Evolutionary conservation across 257 asterid species (phyloP).

Genomic region (Solanum gandarillasii): DNA sequence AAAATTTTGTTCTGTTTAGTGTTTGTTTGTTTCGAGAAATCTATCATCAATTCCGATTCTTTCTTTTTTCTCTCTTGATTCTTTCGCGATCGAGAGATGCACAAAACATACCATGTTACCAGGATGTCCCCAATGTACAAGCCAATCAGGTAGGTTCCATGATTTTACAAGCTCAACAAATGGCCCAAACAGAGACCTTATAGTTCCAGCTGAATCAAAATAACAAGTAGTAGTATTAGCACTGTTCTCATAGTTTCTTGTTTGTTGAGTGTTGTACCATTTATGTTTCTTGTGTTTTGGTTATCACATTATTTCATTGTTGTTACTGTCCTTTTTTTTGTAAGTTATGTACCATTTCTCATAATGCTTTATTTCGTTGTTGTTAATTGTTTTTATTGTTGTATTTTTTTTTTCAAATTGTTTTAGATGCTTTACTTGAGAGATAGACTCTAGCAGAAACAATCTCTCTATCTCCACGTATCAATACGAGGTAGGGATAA

Average conservation of each 20-base stretch:
- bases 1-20: neutral
- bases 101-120: slow-evolving; percentile 64
- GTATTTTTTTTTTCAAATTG: neutral
- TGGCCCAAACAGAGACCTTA: slow-evolving; percentile 56
- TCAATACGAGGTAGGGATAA: neutral
- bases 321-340: neutral
- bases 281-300: neutral
- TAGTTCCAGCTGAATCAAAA: slow-evolving; percentile 43
- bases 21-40: neutral
- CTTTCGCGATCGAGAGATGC: neutral
- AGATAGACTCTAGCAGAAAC: neutral
- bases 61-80: neutral
- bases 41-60: neutral
- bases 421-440: neutral
- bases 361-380: neutral
- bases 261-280: fast-evolving
- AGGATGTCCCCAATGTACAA: slow-evolving; percentile 97
- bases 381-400: neutral
- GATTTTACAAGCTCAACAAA: slow-evolving; percentile 65
- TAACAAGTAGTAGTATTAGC: neutral
- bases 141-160: slow-evolving; percentile 73
- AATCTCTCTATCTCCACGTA: neutral
- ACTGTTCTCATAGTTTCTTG: neutral
- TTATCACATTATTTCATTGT: neutral
- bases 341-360: neutral